Conservation (phyloP, 2,329 filamentous ascomycete species). For the Aspergillus tamarii region DNA sequence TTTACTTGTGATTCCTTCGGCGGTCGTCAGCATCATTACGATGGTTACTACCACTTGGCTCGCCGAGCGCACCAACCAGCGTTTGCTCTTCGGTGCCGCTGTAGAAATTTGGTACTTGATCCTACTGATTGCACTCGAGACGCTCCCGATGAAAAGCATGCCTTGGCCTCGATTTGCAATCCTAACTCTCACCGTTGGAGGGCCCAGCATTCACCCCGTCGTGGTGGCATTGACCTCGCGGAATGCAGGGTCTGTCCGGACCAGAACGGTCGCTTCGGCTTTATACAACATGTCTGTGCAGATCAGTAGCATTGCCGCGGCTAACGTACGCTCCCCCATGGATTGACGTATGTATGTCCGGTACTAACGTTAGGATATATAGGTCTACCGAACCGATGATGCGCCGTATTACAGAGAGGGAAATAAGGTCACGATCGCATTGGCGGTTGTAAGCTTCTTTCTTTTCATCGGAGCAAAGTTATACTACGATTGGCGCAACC, state of each 20-base stretch:
- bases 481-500: constrained; percentile 34
- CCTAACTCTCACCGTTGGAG: constrained; percentile 52
- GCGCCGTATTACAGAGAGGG: constrained; percentile 57
- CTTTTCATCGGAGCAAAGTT: constrained; percentile 48
- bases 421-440: constrained; percentile 57
- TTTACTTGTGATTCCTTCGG: constrained; percentile 62
- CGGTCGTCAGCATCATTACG: constrained; percentile 56
- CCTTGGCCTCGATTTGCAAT: constrained; percentile 56
- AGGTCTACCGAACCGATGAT: constrained; percentile 50
- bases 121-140: constrained; percentile 52
- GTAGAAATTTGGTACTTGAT: constrained; percentile 57
- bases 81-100: constrained; percentile 54
- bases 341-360: neutral
- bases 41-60: constrained; percentile 55
- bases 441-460: constrained; percentile 51
- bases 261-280: constrained; percentile 39
- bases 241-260: constrained; percentile 41
- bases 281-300: constrained; percentile 48
- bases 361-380: constrained; percentile 18
- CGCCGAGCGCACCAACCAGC: constrained; percentile 56
- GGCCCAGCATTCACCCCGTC: constrained; percentile 50
- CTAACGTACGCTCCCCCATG: constrained; percentile 18
- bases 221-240: constrained; percentile 31
- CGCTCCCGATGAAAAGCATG: constrained; percentile 47
- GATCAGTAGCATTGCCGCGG: constrained; percentile 32